Conservation (phyloP, 2,329 filamentous ascomycete genomes). For the Cercospora sojina region DNA sequence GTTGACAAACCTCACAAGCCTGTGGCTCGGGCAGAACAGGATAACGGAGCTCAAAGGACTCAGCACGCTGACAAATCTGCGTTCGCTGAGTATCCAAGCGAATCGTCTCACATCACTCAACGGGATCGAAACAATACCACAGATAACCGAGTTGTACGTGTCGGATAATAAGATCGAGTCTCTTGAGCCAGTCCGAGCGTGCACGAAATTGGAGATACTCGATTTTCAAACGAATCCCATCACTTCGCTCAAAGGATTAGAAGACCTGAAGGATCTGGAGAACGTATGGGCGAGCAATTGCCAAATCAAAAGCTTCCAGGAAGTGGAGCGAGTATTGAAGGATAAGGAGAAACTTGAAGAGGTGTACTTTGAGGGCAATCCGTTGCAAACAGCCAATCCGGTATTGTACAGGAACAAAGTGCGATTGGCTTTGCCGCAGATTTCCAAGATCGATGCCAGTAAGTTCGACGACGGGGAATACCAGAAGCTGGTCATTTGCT, state of each 20-base stretch:
- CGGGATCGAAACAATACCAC: constrained; percentile 69
- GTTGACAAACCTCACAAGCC: constrained; percentile 74
- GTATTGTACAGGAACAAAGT: constrained; percentile 94
- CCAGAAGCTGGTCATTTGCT: background rate
- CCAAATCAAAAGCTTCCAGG: constrained; percentile 72
- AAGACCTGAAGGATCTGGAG: constrained; percentile 68
- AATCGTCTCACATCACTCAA: constrained; percentile 82
- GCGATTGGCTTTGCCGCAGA: constrained; percentile 77
- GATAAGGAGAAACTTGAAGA: constrained; percentile 81
- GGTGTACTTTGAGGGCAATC: constrained; percentile 96
- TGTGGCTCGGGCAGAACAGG: constrained; percentile 97
- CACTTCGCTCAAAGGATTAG: constrained; percentile 69
- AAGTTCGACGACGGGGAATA: constrained; percentile 49
- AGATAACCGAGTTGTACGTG: constrained; percentile 90
- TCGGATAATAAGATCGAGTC: constrained; percentile 87
- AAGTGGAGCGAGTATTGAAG: constrained; percentile 73
- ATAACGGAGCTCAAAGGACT: constrained; percentile 81
- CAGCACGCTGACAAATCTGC: constrained; percentile 71
- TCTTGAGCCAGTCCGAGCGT: constrained; percentile 63
- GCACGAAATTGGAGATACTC: constrained; percentile 66
- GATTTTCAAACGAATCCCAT: constrained; percentile 91
- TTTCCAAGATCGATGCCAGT: constrained; percentile 97
- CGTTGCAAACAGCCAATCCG: constrained; percentile 74
- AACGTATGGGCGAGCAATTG: constrained; percentile 97
- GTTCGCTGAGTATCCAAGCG: constrained; percentile 89